Conservation (phyloP, 331 rosid species). For the Malus hybrid region DNA sequence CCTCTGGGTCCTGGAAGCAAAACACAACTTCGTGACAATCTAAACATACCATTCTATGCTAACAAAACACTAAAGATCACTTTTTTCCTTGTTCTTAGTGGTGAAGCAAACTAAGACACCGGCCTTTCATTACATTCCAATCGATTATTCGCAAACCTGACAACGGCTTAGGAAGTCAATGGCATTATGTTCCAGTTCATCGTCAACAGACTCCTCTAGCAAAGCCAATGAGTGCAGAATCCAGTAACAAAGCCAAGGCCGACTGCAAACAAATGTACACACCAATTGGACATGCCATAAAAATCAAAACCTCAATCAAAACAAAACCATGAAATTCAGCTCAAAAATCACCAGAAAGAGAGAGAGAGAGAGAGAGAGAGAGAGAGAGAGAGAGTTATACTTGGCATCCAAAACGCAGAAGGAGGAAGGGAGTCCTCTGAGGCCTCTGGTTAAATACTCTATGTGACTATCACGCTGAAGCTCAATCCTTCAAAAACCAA, state of each 20-base stretch:
- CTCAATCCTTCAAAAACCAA: constrained; percentile 44
- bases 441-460: constrained; percentile 53
- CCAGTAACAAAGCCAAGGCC: constrained; percentile 95
- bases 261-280: constrained; percentile 38
- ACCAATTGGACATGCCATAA: background rate
- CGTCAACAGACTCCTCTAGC: constrained; percentile 59
- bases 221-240: constrained; percentile 77
- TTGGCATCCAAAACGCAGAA: constrained; percentile 72
- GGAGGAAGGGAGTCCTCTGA: constrained; percentile 46
- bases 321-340: background rate
- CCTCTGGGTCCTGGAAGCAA: constrained; percentile 62
- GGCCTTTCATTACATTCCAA: background rate
- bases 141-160: constrained; percentile 36
- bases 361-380: background rate
- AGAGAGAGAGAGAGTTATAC: constrained; percentile 28
- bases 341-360: background rate
- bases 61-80: background rate
- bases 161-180: constrained; percentile 75
- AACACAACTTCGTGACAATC: constrained; percentile 2
- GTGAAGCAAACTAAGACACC: background rate
- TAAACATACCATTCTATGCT: background rate
- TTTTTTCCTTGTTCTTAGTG: background rate
- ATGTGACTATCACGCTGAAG: constrained; percentile 70
- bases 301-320: background rate
- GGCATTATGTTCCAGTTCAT: constrained; percentile 37